Conservation (phyloP, 1,284 basidiomycete genomes). For the Trametes sp. region DNA sequence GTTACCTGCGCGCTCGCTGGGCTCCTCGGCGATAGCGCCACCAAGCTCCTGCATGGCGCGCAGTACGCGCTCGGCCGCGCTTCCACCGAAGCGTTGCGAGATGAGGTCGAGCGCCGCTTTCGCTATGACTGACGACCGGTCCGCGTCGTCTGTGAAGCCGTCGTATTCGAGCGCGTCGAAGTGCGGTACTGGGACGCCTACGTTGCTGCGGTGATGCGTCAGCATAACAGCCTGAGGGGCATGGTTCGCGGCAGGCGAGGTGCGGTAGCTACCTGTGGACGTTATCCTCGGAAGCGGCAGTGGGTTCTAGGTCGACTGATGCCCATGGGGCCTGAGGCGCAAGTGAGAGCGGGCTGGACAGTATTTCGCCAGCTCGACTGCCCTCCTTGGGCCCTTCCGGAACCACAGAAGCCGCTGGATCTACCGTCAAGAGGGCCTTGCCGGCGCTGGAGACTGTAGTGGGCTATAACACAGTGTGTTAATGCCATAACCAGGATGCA, state of each 20-base stretch:
- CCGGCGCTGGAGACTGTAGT: too few species aligned
- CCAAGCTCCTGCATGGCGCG: constrained; percentile 14
- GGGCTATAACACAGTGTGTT: too few species aligned
- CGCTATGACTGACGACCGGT: constrained; percentile 3
- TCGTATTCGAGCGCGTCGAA: not conserved
- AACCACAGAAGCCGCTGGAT: too few species aligned
- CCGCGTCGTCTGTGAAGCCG: constrained; percentile 1
- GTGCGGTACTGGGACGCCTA: not conserved
- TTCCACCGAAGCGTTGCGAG: not conserved
- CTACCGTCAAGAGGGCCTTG: too few species aligned
- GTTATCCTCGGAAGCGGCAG: too few species aligned
- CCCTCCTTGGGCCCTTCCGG: too few species aligned
- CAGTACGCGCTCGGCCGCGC: constrained; percentile 1
- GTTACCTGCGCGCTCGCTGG: not conserved
- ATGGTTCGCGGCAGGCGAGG: not conserved
- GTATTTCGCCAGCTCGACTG: too few species aligned
- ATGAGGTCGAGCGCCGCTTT: constrained; percentile 11
- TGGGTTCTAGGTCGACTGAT: too few species aligned
- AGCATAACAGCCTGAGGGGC: not conserved
- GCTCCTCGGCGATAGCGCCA: not conserved
- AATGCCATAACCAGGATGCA: too few species aligned
- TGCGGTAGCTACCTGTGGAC: too few species aligned
- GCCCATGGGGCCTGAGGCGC: too few species aligned
- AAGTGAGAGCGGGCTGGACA: too few species aligned
- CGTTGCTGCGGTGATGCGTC: not conserved